Evolutionary conservation across 208 protist species (phyloP).

Genomic region (Trypanosoma caninum): DNA sequence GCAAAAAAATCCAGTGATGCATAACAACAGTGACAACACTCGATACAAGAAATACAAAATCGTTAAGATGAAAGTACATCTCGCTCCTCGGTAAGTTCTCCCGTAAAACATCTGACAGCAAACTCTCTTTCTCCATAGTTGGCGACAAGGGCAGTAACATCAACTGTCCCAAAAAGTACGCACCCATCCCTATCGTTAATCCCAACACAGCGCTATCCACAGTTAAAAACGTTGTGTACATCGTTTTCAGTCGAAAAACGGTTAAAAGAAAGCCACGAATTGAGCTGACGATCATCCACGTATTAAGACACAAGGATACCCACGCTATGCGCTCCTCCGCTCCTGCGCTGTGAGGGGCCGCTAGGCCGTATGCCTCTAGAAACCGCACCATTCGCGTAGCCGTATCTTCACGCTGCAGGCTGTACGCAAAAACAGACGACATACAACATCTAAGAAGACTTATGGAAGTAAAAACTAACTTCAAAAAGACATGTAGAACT

Average conservation of each 20-base stretch:
- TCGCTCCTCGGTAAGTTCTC: constrained; percentile 11
- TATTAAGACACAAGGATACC: constrained; percentile 42
- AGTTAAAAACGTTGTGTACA: constrained; percentile 47
- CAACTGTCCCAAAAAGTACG: constrained; percentile 74
- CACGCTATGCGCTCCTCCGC: constrained; percentile 22
- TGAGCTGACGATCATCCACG: constrained; percentile 57
- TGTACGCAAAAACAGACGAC: background rate
- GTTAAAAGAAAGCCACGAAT: constrained; percentile 78
- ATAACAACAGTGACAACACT: constrained; percentile 32
- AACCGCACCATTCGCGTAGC: constrained; percentile 45
- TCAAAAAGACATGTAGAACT: constrained; percentile 48
- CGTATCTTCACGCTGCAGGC: constrained; percentile 32
- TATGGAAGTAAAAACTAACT: constrained; percentile 41
- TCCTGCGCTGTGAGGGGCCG: constrained; percentile 14
- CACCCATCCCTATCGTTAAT: constrained; percentile 60
- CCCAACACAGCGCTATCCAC: constrained; percentile 57
- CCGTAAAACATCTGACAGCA: constrained; percentile 12
- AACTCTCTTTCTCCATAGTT: constrained; percentile 22
- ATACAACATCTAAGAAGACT: constrained; percentile 28
- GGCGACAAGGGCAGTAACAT: constrained; percentile 61
- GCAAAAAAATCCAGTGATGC: constrained; percentile 31
- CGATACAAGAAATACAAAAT: constrained; percentile 56
- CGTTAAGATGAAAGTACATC: constrained; percentile 39
- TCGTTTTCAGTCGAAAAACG: constrained; percentile 70
- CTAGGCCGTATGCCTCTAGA: constrained; percentile 50